Base-by-base conservation (phyloP, 2,329 filamentous ascomycete species). In the Chaetomiaceae sp. region DNA sequence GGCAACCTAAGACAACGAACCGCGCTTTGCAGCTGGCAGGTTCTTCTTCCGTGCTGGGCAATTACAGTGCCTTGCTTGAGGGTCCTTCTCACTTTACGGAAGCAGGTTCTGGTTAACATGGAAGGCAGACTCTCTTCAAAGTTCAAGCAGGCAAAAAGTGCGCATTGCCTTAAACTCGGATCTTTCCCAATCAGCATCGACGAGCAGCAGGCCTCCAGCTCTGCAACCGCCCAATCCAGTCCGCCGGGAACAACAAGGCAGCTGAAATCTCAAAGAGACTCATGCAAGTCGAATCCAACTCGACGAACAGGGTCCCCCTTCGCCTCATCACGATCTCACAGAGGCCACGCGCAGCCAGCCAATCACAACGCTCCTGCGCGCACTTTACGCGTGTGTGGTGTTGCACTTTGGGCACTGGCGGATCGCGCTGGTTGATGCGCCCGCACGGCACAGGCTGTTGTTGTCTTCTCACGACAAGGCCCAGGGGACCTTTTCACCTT, bases 321-420 rank as follows among this genome's bases (percentile, higher is more conserved):
- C 20, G 34, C 27, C 29, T 38, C 34, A n/a, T n/a, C n/a, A n/a
- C n/a, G n/a, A n/a, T n/a, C n/a, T n/a, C n/a, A n/a, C n/a, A n/a
- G 34, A 40, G n/a, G 9, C 34, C n/a, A 34, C 17, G 17, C 39
- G 39, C 22, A 8, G 9, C n/a, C 48, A 48, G 39, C 53, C 54
- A 56, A 56, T 56, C 7, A 27, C 46, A 53, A 7, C 8, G 29
- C 14, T 29, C 19, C 40, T 53, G 49, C 54, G 54, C 54, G 54
- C 54, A 56, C 54, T 56, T 53, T 53, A 56, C 48, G 54, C 48
- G 49, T 56, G 54, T 45, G 49, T 56, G 45, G 6, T 17, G 39
- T 17, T n/a, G 15, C 20, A 12, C 25, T 17, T 40, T n/a, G n/a
- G n/a, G n/a, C n/a, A n/a, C n/a, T 25, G 44, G 36, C 40, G 25